A percentile compares a stretch with the other conserved stretches of the same genome.
phyloP scores from a whole-genome alignment of 352 stramenopile species.

The Pythium sukuiense region DNA sequence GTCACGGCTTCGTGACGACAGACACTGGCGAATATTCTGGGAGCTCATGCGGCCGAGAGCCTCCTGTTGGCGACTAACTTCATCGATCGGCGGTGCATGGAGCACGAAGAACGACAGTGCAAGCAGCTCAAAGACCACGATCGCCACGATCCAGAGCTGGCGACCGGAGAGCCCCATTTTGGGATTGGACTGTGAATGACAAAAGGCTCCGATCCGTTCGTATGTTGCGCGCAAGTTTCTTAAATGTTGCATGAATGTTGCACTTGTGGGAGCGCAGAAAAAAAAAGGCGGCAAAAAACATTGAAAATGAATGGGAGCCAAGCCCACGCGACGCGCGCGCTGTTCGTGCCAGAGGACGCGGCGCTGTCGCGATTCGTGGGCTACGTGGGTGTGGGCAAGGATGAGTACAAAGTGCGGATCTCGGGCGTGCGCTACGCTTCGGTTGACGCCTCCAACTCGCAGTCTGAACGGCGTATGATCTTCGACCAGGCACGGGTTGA shows the following conservation, averaged over 20 bases:
- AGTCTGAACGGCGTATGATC: slow-evolving; percentile 14
- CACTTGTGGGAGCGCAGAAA: background rate
- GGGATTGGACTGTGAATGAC: background rate
- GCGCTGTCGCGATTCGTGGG: slow-evolving; percentile 42
- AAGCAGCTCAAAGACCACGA: slow-evolving; percentile 23
- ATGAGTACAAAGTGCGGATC: slow-evolving; percentile 58
- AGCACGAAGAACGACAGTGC: slow-evolving; percentile 20
- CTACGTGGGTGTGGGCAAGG: slow-evolving; percentile 49
- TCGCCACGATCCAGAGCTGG: slow-evolving; percentile 15
- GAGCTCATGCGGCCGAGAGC: slow-evolving; percentile 3
- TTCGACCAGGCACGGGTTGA: slow-evolving; percentile 49
- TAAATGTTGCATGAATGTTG: background rate
- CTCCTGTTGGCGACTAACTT: slow-evolving; percentile 6
- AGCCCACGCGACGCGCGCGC: background rate
- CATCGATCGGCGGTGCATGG: slow-evolving; percentile 10
- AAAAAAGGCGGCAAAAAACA: slow-evolving; percentile 11
- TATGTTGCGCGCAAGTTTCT: slow-evolving; percentile 13
- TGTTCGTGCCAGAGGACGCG: slow-evolving; percentile 45
- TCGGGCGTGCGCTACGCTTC: slow-evolving; percentile 34
- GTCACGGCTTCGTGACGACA: slow-evolving; percentile 10
- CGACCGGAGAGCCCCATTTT: slow-evolving; percentile 3
- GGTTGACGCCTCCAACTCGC: background rate
- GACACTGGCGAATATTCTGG: slow-evolving; percentile 21
- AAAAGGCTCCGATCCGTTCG: background rate
- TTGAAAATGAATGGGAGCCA: background rate